Base-by-base conservation (phyloP, 2,329 filamentous ascomycete species). In the Ceratocystis eucalypticola region DNA sequence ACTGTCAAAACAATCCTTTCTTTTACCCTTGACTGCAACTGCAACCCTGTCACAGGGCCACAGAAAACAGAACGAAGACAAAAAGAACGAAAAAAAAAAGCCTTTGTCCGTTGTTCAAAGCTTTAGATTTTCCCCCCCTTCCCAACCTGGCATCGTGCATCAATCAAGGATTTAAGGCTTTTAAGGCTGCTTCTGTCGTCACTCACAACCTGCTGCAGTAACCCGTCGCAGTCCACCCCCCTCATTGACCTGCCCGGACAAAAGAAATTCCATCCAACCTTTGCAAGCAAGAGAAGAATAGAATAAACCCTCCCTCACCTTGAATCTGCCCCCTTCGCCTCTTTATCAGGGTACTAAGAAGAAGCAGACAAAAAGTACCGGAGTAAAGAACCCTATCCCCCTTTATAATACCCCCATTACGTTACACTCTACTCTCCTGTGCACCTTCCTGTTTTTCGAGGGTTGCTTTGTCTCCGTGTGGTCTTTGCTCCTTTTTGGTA, bases 1-100 rank as follows among this genome's bases (percentile, higher is more conserved):
- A 59, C 53, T 59, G 53, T 59, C 53, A 59, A 41, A 59, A 59
- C 17, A 59, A 59, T 59, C 53, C 53, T 59, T 59, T 59, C 28
- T 59, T 25, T 17, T 59, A 59, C 10, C 53, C 53, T 59, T 37
- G 28, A 33, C 53, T 59, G 28, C 53, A 62, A 59, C 53, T 59
- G 28, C 53, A 62, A 59, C 53, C 53, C 53, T 59, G 53, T 59
- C 44, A 45, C 28, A 64, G 15, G 25, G 41, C 33, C 61, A 62
- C n/a, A 20, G n/a, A 62, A 62, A 46, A 45, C 20, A 62, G 41
- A 41, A 41, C 30, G 41, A 46, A 37, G 53, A 4, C 5, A 63
- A 45, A 30, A 59, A 17, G 28, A 33, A 30, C 33, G 48, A 63
- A 63, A 63, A 63, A 10, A 46, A 48, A 62, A 62, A 62, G 28